Base-by-base conservation (phyloP, 116 monocot species). In the Papilionanthe hybrid region DNA sequence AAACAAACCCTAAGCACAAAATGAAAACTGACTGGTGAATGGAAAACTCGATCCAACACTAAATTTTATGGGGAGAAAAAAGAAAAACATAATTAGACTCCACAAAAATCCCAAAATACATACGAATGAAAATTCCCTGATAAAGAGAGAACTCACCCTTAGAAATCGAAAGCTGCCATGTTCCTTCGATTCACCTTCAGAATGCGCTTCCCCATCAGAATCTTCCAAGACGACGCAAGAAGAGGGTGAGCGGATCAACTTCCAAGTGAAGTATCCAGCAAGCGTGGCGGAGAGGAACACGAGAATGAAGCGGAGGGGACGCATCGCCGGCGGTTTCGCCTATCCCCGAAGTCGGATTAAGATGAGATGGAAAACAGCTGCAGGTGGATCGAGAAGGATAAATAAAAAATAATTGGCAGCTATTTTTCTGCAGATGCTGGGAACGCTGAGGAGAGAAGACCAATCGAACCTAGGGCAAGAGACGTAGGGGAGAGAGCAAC, bases 301-400 rank as follows among this genome's bases (percentile, higher is more conserved):
- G 77, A 84, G 84, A 55, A 84, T 45, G 77, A 84, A 19, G 72
- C 84, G 84, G 55, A 84, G 43, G 9, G 84, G 84, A 69, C 84
- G 80, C 84, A 84, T 84, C 12, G 80, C 9, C 41, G 42, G 68
- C 12, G 25, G 25, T 23, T 7, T 23, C 22, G 27, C 42, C 5
- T 15, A 17, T 20, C 15, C 22, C 58, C 28, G 17, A 50, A 37
- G 49, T 42, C 23, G 72, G 37, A 25, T 47, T 58, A 0, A 56
- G 58, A 37, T 28, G 58, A 18, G 56, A 25, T 29, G 79, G 69
- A 25, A 23, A 63, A 25, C 23, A 23, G 22, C 20, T 19, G 58
- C 5, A 4, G 22, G 17, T 4, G 5, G 12, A 12, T 9, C 9
- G 9, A 1, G 32, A 32, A 32, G 32, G 32, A 32, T 32, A 32